Evolutionary conservation across 371 early-diverging fungal genomes (phyloP).

Genomic region (Mortierella sp.): DNA sequence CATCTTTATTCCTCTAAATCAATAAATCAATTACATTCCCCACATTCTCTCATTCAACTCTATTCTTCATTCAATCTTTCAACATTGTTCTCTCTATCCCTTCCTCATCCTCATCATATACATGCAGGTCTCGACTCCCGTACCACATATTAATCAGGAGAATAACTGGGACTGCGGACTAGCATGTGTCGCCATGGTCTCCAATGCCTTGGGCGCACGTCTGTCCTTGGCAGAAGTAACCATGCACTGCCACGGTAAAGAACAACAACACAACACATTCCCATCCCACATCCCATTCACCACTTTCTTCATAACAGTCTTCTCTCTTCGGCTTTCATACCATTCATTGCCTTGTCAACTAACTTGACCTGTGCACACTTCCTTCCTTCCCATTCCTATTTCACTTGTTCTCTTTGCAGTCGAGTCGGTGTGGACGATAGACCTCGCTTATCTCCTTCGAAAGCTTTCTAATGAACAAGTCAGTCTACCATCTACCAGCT

Average conservation of each 20-base stretch:
- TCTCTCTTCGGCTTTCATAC: background rate
- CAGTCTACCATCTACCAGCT: conserved; percentile 17
- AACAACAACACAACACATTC: background rate
- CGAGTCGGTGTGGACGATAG: conserved; percentile 92
- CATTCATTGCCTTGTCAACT: conserved; percentile 6
- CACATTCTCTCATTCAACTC: background rate
- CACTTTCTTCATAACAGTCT: background rate
- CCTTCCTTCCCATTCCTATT: background rate
- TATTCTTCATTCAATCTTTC: background rate
- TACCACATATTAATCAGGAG: conserved; percentile 49
- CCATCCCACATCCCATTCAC: background rate
- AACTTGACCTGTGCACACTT: conserved; percentile 15
- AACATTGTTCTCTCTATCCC: background rate
- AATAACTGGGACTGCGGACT: conserved; percentile 87
- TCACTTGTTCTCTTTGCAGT: conserved; percentile 25
- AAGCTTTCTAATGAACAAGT: conserved; percentile 57
- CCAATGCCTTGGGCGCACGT: conserved; percentile 61
- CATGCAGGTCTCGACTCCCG: conserved; percentile 36
- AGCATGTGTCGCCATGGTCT: conserved; percentile 85
- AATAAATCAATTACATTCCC: background rate
- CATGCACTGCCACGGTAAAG: conserved; percentile 41
- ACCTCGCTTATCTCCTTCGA: conserved; percentile 82
- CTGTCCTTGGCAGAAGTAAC: conserved; percentile 48
- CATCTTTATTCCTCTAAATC: background rate
- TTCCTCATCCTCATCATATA: background rate